A percentile compares a stretch with the other conserved stretches of the same genome.
These are phyloP conservation scores for Candida pseudofarinosa DNA, from an alignment of 805 yeast genomes.

Conservation along the genomic window DNA sequence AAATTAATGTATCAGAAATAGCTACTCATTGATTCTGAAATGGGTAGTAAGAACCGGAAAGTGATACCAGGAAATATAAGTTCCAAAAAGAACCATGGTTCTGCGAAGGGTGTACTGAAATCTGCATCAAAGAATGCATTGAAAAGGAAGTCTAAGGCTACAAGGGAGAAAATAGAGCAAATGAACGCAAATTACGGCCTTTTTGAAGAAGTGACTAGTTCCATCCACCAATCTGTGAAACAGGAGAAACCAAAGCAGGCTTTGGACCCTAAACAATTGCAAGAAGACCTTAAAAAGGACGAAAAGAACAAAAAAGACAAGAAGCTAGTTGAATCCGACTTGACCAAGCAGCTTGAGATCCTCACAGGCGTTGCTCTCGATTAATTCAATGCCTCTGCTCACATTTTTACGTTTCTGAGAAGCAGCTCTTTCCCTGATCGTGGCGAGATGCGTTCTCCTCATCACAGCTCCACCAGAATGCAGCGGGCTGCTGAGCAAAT, in stretches of 20 bases:
- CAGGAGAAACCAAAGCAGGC: slow-evolving; percentile 18
- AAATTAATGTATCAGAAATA: too few species aligned
- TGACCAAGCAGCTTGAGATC: slow-evolving; percentile 44
- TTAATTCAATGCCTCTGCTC: too few species aligned
- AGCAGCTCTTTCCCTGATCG: too few species aligned
- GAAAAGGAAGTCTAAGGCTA: slow-evolving; percentile 23
- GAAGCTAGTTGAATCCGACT: slow-evolving; percentile 36
- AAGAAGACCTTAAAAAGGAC: slow-evolving; percentile 39
- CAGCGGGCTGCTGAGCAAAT: too few species aligned
- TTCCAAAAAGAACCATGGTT: neutral
- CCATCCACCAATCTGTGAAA: slow-evolving; percentile 8
- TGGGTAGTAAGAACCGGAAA: neutral
- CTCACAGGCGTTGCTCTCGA: slow-evolving; percentile 37
- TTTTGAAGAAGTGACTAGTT: slow-evolving; percentile 17
- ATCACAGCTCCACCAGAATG: too few species aligned
- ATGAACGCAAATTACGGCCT: slow-evolving; percentile 26
- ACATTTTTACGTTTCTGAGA: too few species aligned
- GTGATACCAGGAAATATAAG: neutral
- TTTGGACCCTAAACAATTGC: slow-evolving; percentile 31
- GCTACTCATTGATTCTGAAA: too few species aligned
- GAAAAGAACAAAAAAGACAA: slow-evolving; percentile 22
- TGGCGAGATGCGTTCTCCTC: too few species aligned
- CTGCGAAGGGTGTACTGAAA: slow-evolving; percentile 1
- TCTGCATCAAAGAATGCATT: slow-evolving; percentile 11
- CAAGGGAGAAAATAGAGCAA: slow-evolving; percentile 29